Conservation (phyloP, 495 filamentous ascomycete species). For the Neurospora sp. region DNA sequence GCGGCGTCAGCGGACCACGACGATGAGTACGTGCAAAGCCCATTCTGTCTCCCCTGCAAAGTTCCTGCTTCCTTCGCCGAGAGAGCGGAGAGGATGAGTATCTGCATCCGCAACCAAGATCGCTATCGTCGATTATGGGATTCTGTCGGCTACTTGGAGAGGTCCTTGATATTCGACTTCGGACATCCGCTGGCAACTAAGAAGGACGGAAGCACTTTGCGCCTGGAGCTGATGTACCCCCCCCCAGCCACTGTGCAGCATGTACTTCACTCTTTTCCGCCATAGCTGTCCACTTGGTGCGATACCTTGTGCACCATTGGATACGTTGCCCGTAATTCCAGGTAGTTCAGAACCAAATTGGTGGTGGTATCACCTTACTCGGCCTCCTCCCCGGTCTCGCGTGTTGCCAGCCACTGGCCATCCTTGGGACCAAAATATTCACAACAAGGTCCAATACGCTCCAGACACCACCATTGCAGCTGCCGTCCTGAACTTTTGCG, state of each 20-base stretch:
- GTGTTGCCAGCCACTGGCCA: background rate
- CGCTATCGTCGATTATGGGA: background rate
- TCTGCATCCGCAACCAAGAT: background rate
- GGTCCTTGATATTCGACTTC: background rate
- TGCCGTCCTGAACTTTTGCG: background rate
- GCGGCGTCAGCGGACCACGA: accelerated
- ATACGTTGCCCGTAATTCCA: background rate
- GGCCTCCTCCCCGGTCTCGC: background rate
- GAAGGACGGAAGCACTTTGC: background rate
- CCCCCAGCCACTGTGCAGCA: background rate
- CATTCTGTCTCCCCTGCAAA: background rate
- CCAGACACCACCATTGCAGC: background rate
- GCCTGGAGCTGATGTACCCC: background rate
- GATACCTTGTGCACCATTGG: background rate
- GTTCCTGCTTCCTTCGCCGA: background rate
- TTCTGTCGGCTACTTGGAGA: background rate
- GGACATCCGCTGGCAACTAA: background rate
- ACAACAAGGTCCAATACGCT: background rate
- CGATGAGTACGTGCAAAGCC: background rate
- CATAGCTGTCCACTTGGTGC: background rate
- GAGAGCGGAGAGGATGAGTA: background rate
- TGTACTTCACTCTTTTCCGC: background rate
- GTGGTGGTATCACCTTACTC: background rate
- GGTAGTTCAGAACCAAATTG: background rate
- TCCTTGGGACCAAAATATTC: background rate